phyloP scores from a whole-genome alignment of 2,329 filamentous ascomycete species.

The Fusarium devonianum region DNA sequence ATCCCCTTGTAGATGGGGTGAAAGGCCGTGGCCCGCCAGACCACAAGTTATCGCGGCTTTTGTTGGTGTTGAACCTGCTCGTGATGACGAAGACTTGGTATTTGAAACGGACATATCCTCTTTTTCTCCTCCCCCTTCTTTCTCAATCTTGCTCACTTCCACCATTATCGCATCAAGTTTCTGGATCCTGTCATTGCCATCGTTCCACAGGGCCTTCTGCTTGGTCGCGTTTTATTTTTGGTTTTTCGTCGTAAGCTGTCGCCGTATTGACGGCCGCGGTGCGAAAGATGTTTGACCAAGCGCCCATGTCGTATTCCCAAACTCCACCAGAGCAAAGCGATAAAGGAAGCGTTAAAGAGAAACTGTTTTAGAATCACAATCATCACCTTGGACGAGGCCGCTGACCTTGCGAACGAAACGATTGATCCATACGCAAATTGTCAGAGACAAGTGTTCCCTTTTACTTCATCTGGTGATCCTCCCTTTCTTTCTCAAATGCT shows the following conservation, averaged over 20 bases:
- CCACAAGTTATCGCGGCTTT: constrained; percentile 16
- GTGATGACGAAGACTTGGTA: constrained; percentile 3
- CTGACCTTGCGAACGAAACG: neutral
- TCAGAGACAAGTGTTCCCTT: neutral
- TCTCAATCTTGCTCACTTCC: constrained; percentile 1
- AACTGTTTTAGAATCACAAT: neutral
- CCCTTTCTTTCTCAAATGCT: neutral
- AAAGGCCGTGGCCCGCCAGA: constrained; percentile 4
- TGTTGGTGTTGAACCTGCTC: neutral
- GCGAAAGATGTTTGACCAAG: constrained; percentile 35
- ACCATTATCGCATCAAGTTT: neutral
- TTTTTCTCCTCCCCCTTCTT: constrained; percentile 1
- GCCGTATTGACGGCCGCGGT: constrained; percentile 26
- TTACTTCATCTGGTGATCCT: no score
- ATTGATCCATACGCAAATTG: neutral
- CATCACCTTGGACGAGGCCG: neutral
- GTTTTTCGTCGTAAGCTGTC: no score
- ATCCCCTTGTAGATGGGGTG: constrained; percentile 2
- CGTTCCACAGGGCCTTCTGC: constrained; percentile 26
- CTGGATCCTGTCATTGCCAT: constrained; percentile 9
- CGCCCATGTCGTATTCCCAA: constrained; percentile 8
- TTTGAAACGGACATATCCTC: constrained; percentile 16
- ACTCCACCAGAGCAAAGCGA: constrained; percentile 15
- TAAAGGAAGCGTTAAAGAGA: constrained; percentile 2
- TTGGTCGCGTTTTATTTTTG: constrained; percentile 11